Conservation (phyloP, 345 rosid species). For the Hibiscus mutabilis region DNA sequence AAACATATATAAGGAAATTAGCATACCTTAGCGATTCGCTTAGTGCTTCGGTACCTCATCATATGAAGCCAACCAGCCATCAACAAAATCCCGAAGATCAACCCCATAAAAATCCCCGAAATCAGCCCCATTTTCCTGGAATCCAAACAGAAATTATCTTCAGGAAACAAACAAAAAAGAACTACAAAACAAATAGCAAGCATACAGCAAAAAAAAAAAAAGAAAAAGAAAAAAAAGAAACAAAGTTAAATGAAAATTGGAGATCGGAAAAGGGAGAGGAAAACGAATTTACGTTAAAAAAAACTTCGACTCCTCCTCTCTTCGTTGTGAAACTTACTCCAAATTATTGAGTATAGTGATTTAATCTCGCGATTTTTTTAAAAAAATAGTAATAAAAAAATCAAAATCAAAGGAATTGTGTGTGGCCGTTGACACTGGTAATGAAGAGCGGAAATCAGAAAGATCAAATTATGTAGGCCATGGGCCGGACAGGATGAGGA, state of each 20-base stretch:
- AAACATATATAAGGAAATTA: background rate
- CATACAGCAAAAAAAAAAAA: background rate
- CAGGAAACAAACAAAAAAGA: slow-evolving; percentile 2
- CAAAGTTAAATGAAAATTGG: slow-evolving; percentile 1
- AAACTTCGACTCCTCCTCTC: background rate
- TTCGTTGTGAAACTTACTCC: background rate
- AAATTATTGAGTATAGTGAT: background rate
- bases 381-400: background rate
- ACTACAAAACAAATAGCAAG: background rate
- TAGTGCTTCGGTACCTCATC: slow-evolving; percentile 79
- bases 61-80: slow-evolving; percentile 96
- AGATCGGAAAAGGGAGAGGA: slow-evolving; percentile 8
- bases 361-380: background rate
- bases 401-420: background rate
- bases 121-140: slow-evolving; percentile 76
- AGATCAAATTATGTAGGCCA: slow-evolving; percentile 23
- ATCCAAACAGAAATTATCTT: slow-evolving; percentile 8
- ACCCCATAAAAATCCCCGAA: slow-evolving; percentile 80
- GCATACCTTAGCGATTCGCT: slow-evolving; percentile 77
- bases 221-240: background rate
- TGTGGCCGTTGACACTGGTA: background rate
- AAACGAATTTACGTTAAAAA: background rate
- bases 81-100: slow-evolving; percentile 69
- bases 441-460: background rate
- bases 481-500: background rate